Base-by-base conservation (phyloP, 2,329 filamentous ascomycete species). In the Alternaria longipes region DNA sequence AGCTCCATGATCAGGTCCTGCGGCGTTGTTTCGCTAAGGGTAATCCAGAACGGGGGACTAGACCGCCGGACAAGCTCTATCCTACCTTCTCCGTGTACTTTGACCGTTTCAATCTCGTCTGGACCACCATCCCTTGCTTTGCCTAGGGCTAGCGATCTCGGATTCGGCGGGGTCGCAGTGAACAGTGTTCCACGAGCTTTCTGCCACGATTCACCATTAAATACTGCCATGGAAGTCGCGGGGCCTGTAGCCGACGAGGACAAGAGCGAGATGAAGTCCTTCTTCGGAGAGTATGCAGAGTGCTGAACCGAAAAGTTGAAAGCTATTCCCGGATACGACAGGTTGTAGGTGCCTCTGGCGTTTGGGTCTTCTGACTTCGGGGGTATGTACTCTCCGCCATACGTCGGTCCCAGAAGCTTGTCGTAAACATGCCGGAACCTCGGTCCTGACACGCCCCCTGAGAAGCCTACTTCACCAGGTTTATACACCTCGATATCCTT, bases 241-340 rank as follows among this genome's bases (percentile, higher is more conserved):
- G 91, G 86, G 50, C 90, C 87, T 55, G 90, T 91, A 18, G 90
- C 88, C 0, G 91, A 87, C 0, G 93, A 92, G 0, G 93, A 93
- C 16, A 98, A 85, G 38, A 97, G 81, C 0, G 92, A 90, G 30
- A 97, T 93, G 64, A 97, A 93, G 74, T 98, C 94, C 63, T 87
- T 86, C 54, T 88, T 85, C 1, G 90, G 86, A 4, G 91, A 92
- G 84, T 93, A 97, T 22, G 89, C 87, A 1, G 90, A 89, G 59
- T 87, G 83, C 51, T 89, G 85, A 30, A 98, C 83, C 0, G 92
- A 89, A 67, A 99, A 99, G 38, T 91, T 94, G 76, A 98, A 97
- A 0, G 94, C 93, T 30, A 99, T 89, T 0, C 95, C 95, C 1
- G 94, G 94, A 79, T 97, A 99, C 2, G 94, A 98, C 34, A 99